These are phyloP conservation scores for Radiomyces spectabilis DNA, from an alignment of 192 early-diverging fungal genomes.

Conservation along the genomic window DNA sequence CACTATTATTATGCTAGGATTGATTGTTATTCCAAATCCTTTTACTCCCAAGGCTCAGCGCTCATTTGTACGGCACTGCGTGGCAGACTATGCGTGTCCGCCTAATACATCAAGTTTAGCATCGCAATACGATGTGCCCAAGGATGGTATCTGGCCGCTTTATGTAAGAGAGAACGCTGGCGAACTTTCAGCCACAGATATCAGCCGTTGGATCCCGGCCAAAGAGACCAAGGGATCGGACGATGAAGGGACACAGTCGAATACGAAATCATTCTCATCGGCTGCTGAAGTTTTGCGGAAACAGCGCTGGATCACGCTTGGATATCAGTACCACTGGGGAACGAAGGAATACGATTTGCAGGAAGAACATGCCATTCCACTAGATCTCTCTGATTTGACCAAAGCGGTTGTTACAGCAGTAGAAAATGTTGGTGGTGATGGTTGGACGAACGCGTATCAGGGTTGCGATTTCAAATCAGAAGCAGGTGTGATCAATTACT, in stretches of 20 bases:
- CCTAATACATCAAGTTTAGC: constrained; percentile 86
- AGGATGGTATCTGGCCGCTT: constrained; percentile 51
- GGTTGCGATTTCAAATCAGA: constrained; percentile 59
- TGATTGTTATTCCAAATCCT: constrained; percentile 71
- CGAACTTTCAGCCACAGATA: neutral
- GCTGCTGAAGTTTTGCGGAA: constrained; percentile 40
- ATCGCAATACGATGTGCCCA: constrained; percentile 68
- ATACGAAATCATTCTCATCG: constrained; percentile 10
- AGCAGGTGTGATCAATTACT: constrained; percentile 92
- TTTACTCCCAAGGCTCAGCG: constrained; percentile 64
- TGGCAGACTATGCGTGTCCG: constrained; percentile 61
- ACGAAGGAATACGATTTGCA: constrained; percentile 74
- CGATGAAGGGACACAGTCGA: neutral
- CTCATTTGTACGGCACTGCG: constrained; percentile 54
- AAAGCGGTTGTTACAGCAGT: constrained; percentile 59
- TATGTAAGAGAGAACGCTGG: constrained; percentile 14
- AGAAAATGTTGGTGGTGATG: constrained; percentile 29
- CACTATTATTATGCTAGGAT: constrained; percentile 30
- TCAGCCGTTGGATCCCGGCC: neutral
- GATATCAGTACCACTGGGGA: constrained; percentile 77
- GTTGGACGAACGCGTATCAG: constrained; percentile 46
- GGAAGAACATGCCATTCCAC: constrained; percentile 59
- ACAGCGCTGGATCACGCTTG: constrained; percentile 71
- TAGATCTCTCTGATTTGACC: constrained; percentile 50
- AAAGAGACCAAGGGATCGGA: neutral